Base-by-base conservation (phyloP, 345 rosid species). In the Linum trigynum region DNA sequence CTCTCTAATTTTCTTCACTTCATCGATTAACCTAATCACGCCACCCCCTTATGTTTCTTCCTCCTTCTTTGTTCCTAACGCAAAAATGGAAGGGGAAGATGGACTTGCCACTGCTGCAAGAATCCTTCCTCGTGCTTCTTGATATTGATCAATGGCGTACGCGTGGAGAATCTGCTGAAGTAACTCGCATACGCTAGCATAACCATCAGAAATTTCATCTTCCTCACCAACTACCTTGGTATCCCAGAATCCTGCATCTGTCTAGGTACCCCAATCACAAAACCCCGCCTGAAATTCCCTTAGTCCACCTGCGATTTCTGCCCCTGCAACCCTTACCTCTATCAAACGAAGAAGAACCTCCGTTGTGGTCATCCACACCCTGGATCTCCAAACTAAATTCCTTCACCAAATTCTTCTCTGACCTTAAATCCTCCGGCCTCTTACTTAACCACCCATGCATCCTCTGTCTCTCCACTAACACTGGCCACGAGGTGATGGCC, bases 401-500 rank as follows among this genome's bases (percentile, higher is more conserved):
- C 17, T 81, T 73, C 65, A 65, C 80, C 53, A 37, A 74, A 6
- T 85, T 86, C 73, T 87, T 90, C 66, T 55, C 61, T 64, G 67
- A 77, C 12, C 68, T 84, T 60, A 79, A 72, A 67, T 59, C 72
- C 38, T 61, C 70, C 59, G 80, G 78, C 15, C 71, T 85, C 66
- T 73, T 87, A 63, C 75, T 61, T 38, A 90, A 87, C 68, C 81
- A 81, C 77, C 84, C 97, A 11, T 79, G 76, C 57, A 87, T 87
- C 71, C 86, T 94, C 73, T 85, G 89, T 62, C 85, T 86, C 67
- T 85, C 92, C 51, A 92, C 92, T 64, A 97, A 95, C 5, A 91
- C 92, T 8, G 99, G 95, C 5, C 91, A 90, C 63, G 92, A 83
- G 74, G 89, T 87, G 60, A 84, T 81, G 91, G 96, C 99, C 1